Conservation (phyloP, 1,139 yeast genomes). For the Blastobotrys capitulatus region DNA sequence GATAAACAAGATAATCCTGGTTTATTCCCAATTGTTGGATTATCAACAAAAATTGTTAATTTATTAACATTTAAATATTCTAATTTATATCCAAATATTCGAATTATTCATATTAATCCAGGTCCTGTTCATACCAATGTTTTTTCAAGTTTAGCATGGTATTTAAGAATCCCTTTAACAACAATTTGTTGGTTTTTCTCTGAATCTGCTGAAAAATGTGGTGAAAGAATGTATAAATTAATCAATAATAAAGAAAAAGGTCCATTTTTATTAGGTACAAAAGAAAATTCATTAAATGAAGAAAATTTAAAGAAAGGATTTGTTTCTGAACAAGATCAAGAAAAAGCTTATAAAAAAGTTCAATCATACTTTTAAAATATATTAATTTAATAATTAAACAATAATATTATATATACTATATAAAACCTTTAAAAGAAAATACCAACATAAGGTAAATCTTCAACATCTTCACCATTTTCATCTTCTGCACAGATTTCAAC, state of each 20-base stretch:
- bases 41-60: neutral
- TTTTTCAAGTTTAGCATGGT: neutral
- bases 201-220: neutral
- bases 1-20: neutral
- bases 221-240: neutral
- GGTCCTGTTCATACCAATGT: slow-evolving; percentile 26
- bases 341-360: too few relatives aligned
- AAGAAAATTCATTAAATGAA: too few relatives aligned
- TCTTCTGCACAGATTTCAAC: slow-evolving; percentile 93
- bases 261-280: too few relatives aligned
- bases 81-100: slow-evolving; percentile 24
- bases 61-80: slow-evolving; percentile 23
- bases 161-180: neutral
- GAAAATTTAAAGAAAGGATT: too few relatives aligned
- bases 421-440: slow-evolving; percentile 20
- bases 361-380: too few relatives aligned
- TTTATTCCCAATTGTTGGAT: neutral
- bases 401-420: too few relatives aligned
- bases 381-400: neutral
- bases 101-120: slow-evolving; percentile 28
- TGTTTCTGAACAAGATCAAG: too few relatives aligned
- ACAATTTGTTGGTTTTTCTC: neutral
- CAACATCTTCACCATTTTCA: slow-evolving; percentile 89
- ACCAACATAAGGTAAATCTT: slow-evolving; percentile 73
- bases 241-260: too few relatives aligned